Conservation (phyloP, 306 rosid genomes). For the Bauhinia variegata region DNA sequence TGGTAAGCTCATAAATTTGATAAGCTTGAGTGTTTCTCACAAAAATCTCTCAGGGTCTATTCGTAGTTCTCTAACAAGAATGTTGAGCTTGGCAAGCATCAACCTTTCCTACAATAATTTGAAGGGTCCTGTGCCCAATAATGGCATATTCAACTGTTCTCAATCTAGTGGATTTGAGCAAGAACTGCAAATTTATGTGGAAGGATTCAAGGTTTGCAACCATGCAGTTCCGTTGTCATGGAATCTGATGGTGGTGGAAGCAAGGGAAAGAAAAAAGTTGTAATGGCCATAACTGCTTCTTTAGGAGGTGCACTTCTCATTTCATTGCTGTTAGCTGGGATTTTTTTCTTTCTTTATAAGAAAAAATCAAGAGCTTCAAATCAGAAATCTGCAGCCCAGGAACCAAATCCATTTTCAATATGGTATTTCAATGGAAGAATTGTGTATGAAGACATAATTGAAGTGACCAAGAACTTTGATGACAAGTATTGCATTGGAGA, state of each 20-base stretch:
- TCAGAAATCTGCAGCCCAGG: neutral
- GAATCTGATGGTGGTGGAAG: neutral
- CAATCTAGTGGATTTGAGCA: slow-evolving; percentile 40
- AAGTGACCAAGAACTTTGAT: slow-evolving; percentile 49
- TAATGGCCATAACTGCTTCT: slow-evolving; percentile 31
- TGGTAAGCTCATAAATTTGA: slow-evolving; percentile 45
- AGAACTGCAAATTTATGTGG: slow-evolving; percentile 51
- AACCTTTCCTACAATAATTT: slow-evolving; percentile 56
- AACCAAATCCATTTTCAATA: slow-evolving; percentile 34
- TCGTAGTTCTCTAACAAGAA: slow-evolving; percentile 37
- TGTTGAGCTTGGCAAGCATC: slow-evolving; percentile 49
- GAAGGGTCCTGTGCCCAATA: slow-evolving; percentile 48
- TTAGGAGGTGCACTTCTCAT: slow-evolving; percentile 38
- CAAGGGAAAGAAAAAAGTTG: no score
- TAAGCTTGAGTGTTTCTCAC: slow-evolving; percentile 56
- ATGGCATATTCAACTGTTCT: slow-evolving; percentile 44
- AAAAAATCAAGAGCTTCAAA: slow-evolving; percentile 7
- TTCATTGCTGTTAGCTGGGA: slow-evolving; percentile 24
- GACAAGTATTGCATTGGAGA: slow-evolving; percentile 46
- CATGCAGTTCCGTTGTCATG: slow-evolving; percentile 24
- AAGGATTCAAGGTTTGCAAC: slow-evolving; percentile 30
- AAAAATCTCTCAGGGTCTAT: slow-evolving; percentile 55
- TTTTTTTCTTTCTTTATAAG: slow-evolving; percentile 22
- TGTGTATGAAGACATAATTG: slow-evolving; percentile 46
- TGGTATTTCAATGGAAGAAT: slow-evolving; percentile 54